A percentile compares a stretch with the other conserved stretches of the same genome.
These are phyloP conservation scores for Synchytrium microbalum DNA, from an alignment of 371 early-diverging fungal species.

Conservation along the genomic window DNA sequence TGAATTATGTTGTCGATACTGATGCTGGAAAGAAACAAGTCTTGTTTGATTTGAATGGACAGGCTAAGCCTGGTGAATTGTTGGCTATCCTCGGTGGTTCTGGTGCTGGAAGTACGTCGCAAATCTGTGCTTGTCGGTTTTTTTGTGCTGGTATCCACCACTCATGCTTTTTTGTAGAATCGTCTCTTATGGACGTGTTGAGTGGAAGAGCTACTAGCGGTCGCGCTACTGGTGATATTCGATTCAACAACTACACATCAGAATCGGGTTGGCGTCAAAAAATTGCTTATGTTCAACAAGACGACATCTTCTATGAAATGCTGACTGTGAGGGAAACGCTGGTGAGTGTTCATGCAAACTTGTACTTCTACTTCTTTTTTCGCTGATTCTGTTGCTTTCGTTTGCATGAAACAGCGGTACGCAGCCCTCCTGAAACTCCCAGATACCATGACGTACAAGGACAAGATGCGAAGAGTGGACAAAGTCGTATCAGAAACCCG, in stretches of 20 bases:
- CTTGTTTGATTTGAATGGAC: slow-evolving; percentile 9
- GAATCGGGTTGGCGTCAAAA: background rate
- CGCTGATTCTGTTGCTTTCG: background rate
- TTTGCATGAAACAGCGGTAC: slow-evolving; percentile 27
- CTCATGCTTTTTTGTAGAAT: too few species aligned
- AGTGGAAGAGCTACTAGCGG: background rate
- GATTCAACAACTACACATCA: background rate
- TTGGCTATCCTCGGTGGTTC: slow-evolving; percentile 44
- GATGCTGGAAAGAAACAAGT: background rate
- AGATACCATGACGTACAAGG: slow-evolving; percentile 40
- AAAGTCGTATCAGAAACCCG: slow-evolving; percentile 42
- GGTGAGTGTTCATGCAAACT: too few species aligned
- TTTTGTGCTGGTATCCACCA: too few species aligned
- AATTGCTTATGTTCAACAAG: slow-evolving; percentile 85
- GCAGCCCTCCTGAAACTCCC: slow-evolving; percentile 76
- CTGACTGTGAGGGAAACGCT: slow-evolving; percentile 87
- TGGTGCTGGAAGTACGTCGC: slow-evolving; percentile 60
- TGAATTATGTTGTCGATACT: background rate
- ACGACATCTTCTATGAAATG: slow-evolving; percentile 75
- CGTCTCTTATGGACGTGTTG: background rate
- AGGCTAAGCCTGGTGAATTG: slow-evolving; percentile 22
- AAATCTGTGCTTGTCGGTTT: too few species aligned
- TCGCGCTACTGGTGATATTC: background rate
- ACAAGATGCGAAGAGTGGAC: slow-evolving; percentile 50
- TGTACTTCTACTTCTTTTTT: slow-evolving; percentile 12